Evolutionary conservation across 768 basidiomycete genomes (phyloP), one percentile per base, ranked within the genome.

Genomic region (Suillus clintonianus): DNA sequence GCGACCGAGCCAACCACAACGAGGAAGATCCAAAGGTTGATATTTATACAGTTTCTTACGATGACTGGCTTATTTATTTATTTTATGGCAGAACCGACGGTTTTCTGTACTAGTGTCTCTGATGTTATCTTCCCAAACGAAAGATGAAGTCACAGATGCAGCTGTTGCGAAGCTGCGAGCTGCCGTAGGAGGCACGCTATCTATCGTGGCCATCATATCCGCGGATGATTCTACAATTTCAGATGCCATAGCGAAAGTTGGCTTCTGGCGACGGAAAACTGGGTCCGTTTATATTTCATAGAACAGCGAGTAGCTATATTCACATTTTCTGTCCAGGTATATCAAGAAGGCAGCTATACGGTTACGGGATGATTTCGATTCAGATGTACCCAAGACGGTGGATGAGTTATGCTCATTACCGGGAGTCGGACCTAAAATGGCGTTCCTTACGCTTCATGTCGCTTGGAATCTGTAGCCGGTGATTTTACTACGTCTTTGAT

Each of bases 401-500:
- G 95, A 95, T 42, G 93, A 92, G 45, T 80, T 99, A 10, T 93
- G 94, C 68, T 90, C 90, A 5, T 77, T 99, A 14, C 88, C 89
- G 2, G 97, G 97, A 0, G 95, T 98, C 0, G 97, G 97, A 0
- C 97, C 95, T 0, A 99, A 99, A 76, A 97, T 99, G 95, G 94
- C 94, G 1, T 97, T 93, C 76, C 74, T 97, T 41, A 80, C 88
- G 2, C 81, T 97, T 3, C 94, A 95, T 67, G 85, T 85, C 32
- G 94, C 93, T 1, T 97, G 93, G 94, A 84, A 90, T 66, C 65
- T 93, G 91, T 92, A 69, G 27, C 15, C 14, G 15, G 27, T 27
- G 32, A 11, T 19, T 15, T 42, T 22, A 10, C 22, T 42, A 41
- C 39, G 7, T 22, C 10, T 19, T 45, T 22, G 27, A n/a, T 51